Percentiles rank a stretch among this genome's conserved stretches.
Evolutionary conservation across 306 rosid species (phyloP).

Genomic region (Acacia crassicarpa): DNA sequence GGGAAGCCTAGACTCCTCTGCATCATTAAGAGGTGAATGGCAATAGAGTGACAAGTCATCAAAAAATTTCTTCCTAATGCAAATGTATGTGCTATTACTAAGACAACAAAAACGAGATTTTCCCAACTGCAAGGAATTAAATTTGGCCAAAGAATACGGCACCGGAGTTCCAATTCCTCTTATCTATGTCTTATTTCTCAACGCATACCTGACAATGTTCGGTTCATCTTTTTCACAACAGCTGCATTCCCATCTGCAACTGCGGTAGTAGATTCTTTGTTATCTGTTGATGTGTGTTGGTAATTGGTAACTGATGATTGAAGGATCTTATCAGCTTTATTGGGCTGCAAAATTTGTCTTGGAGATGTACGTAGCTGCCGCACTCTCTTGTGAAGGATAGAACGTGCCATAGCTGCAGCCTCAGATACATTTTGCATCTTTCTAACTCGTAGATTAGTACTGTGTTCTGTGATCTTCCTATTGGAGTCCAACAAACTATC

Average conservation of each 20-base stretch:
- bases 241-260: constrained; percentile 41
- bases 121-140: constrained; percentile 12
- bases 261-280: constrained; percentile 35
- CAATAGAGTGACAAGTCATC: constrained; percentile 8
- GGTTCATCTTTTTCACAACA: constrained; percentile 29
- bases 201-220: constrained; percentile 54
- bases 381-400: constrained; percentile 69
- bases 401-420: constrained; percentile 77
- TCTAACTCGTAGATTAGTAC: constrained; percentile 46
- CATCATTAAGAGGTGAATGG: constrained; percentile 35
- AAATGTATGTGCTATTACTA: constrained; percentile 18
- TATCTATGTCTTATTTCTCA: constrained; percentile 15
- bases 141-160: neutral
- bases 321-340: constrained; percentile 37
- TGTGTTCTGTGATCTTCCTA: constrained; percentile 64
- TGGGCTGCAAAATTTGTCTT: constrained; percentile 41
- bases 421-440: constrained; percentile 68
- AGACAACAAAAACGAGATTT: constrained; percentile 10
- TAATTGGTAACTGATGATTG: constrained; percentile 33
- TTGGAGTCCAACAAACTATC: constrained; percentile 54
- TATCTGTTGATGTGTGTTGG: constrained; percentile 28
- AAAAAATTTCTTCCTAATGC: neutral
- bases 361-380: constrained; percentile 57
- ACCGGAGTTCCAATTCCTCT: constrained; percentile 16
- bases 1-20: constrained; percentile 65